Evolutionary conservation across 345 rosid species (phyloP).

Genomic region (Camelina neglecta): DNA sequence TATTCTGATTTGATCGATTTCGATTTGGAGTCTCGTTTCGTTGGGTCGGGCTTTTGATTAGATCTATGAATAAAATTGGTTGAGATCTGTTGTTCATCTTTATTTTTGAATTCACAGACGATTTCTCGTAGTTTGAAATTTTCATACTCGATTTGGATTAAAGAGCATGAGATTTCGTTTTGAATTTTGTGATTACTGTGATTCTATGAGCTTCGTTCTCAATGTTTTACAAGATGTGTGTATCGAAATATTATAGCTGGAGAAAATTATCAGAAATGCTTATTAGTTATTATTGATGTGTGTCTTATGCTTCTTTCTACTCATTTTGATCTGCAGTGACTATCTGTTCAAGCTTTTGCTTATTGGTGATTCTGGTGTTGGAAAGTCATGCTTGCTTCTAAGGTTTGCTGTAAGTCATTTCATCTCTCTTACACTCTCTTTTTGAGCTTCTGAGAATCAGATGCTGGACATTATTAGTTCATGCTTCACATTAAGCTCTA

Average conservation of each 20-base stretch:
- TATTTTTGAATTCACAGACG: background rate
- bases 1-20: slow-evolving; percentile 5
- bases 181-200: background rate
- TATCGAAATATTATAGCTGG: background rate
- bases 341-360: slow-evolving; percentile 53
- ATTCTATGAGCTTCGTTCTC: slow-evolving; percentile 3
- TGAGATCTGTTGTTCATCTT: slow-evolving; percentile 25
- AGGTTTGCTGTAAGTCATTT: slow-evolving; percentile 54
- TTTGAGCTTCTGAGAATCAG: background rate
- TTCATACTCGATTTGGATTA: slow-evolving; percentile 9
- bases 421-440: background rate
- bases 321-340: slow-evolving; percentile 41
- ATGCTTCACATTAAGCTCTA: background rate
- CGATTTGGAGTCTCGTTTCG: background rate
- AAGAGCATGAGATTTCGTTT: slow-evolving; percentile 20
- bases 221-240: background rate
- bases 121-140: slow-evolving; percentile 5
- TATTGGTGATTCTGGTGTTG: slow-evolving; percentile 56
- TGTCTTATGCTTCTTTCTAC: slow-evolving; percentile 12
- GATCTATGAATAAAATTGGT: slow-evolving; percentile 29
- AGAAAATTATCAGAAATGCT: background rate
- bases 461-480: background rate
- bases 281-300: background rate
- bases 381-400: slow-evolving; percentile 52
- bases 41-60: slow-evolving; percentile 19